Conservation (phyloP, 2,329 filamentous ascomycete species). For the Chaetomium sp. region DNA sequence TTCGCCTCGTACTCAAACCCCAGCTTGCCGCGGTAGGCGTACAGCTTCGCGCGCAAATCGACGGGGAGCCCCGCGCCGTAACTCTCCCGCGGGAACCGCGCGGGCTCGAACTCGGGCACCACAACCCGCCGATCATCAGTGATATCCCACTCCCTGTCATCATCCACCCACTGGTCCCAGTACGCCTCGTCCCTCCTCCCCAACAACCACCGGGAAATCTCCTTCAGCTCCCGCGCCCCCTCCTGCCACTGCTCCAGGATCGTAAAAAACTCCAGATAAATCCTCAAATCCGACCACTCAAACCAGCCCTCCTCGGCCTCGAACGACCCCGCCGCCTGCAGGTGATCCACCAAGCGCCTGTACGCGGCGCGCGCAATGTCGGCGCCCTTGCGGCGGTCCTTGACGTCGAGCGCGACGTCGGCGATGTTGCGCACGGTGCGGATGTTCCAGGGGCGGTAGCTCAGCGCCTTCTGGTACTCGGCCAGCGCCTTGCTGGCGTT, state of each 20-base stretch:
- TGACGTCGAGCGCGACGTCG: conserved; percentile 58
- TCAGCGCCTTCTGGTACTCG: conserved; percentile 60
- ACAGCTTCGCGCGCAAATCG: conserved; percentile 82
- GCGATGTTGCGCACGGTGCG: conserved; percentile 58
- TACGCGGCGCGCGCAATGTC: conserved; percentile 53
- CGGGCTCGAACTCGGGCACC: conserved; percentile 62
- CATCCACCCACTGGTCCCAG: conserved; percentile 72
- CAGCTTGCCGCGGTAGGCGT: conserved; percentile 75
- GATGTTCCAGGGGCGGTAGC: conserved; percentile 56
- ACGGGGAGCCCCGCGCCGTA: conserved; percentile 78
- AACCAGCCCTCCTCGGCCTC: conserved; percentile 45
- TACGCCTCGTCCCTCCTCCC: conserved; percentile 71
- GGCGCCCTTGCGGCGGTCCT: conserved; percentile 46
- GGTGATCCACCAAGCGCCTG: conserved; percentile 49
- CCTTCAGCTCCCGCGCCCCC: conserved; percentile 70
- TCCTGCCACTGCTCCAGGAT: conserved; percentile 63
- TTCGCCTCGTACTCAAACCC: conserved; percentile 71
- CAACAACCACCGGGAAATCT: conserved; percentile 78
- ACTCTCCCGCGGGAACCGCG: conserved; percentile 53
- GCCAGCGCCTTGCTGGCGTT: conserved; percentile 56
- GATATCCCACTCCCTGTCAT: conserved; percentile 89
- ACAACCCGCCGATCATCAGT: conserved; percentile 67
- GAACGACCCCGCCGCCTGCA: conserved; percentile 40
- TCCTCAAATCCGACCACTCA: conserved; percentile 80
- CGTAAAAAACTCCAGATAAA: conserved; percentile 80